phyloP scores from a whole-genome alignment of 2,329 filamentous ascomycete genomes.

The Curvularia spicifera region DNA sequence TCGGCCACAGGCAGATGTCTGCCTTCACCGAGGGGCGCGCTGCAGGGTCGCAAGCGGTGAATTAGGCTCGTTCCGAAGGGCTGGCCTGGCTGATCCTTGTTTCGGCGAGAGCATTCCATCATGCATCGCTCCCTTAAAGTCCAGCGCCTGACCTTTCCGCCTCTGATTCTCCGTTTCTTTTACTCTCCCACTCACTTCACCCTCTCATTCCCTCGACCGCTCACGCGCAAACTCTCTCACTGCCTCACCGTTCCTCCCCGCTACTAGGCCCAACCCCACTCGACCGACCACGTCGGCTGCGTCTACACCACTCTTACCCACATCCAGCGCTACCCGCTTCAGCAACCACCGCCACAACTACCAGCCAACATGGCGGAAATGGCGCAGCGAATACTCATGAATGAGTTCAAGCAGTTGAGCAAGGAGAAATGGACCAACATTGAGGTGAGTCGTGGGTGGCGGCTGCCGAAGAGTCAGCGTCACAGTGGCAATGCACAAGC shows the following conservation, averaged over 20 bases:
- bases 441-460: slow-evolving; percentile 63
- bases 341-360: slow-evolving; percentile 9
- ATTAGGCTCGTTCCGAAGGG: slow-evolving; percentile 25
- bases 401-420: slow-evolving; percentile 79
- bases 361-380: slow-evolving; percentile 36
- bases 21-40: slow-evolving; percentile 4
- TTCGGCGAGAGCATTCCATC: slow-evolving; percentile 32
- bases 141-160: slow-evolving; percentile 16
- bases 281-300: slow-evolving; percentile 2
- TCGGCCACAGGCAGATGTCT: slow-evolving; percentile 1
- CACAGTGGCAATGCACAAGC: slow-evolving; percentile 18
- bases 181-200: slow-evolving; percentile 1
- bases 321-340: slow-evolving; percentile 20
- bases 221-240: neutral
- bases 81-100: slow-evolving; percentile 24
- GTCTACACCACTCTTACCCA: slow-evolving; percentile 13
- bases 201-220: neutral
- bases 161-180: slow-evolving; percentile 9
- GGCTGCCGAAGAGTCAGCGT: neutral
- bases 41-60: slow-evolving; percentile 25
- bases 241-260: slow-evolving; percentile 8
- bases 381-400: slow-evolving; percentile 85
- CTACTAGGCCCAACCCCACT: slow-evolving; percentile 5
- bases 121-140: slow-evolving; percentile 23
- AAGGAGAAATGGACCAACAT: slow-evolving; percentile 96